Evolutionary conservation across 1,284 basidiomycete species (phyloP).

Genomic region (Sphagnurus paluster): DNA sequence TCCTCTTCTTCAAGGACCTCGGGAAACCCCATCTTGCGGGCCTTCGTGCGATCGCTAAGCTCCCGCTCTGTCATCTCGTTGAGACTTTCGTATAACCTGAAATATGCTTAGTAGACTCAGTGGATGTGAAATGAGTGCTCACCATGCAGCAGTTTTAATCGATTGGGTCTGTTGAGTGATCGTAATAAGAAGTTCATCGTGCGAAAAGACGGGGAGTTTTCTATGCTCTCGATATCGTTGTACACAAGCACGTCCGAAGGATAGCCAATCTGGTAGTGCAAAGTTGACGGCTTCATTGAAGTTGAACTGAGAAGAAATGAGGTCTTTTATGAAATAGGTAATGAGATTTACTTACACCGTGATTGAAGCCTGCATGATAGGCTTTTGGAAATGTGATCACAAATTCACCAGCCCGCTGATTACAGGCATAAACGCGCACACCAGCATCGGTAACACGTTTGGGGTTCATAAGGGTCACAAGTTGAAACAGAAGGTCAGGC

Average conservation of each 20-base stretch:
- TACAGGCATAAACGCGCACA: conserved; percentile 92
- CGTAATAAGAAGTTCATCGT: conserved; percentile 94
- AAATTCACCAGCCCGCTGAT: conserved; percentile 97
- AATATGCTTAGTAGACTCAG: conserved; percentile 15
- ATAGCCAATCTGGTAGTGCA: conserved; percentile 94
- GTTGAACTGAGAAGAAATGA: conserved; percentile 67
- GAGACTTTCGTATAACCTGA: conserved; percentile 81
- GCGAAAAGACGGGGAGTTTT: conserved; percentile 96
- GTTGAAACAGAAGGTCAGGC: conserved; percentile 95
- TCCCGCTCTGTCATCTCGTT: conserved; percentile 91
- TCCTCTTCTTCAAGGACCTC: conserved; percentile 82
- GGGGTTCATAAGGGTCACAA: conserved; percentile 98
- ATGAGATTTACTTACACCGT: conserved; percentile 67
- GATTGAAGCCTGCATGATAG: conserved; percentile 98
- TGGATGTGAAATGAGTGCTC: conserved; percentile 29
- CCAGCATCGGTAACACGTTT: conserved; percentile 84
- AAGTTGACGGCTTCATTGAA: conserved; percentile 99
- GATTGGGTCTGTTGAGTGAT: conserved; percentile 92
- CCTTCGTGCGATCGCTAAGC: conserved; percentile 61
- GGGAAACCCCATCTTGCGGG: conserved; percentile 56
- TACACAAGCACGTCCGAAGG: conserved; percentile 85
- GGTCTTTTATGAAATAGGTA: conserved; percentile 17
- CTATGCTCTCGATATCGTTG: conserved; percentile 85
- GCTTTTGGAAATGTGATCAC: conserved; percentile 98
- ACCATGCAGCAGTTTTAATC: conserved; percentile 95